Percentiles rank a stretch among this genome's conserved stretches.
Conservation (phyloP, 163 green algal species). For the Scenedesmus sp. region DNA sequence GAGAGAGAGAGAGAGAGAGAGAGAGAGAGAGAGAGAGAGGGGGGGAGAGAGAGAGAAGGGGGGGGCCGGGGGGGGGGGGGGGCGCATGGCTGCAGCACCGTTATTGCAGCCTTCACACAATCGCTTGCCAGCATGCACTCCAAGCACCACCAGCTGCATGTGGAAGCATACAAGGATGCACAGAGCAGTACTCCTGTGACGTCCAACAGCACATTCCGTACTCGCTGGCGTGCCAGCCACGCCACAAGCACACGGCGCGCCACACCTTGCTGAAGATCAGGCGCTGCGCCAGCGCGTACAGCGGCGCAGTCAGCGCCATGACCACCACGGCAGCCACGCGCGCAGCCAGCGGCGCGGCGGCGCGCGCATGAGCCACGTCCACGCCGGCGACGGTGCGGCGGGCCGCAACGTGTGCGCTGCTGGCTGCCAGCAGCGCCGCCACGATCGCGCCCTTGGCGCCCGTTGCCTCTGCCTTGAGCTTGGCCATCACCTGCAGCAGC, state of each 20-base stretch:
- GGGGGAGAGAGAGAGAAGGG: no score
- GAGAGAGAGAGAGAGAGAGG: no score
- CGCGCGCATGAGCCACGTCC: slow-evolving; percentile 70
- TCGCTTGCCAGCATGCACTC: no score
- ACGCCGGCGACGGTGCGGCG: slow-evolving; percentile 59
- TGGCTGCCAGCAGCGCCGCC: slow-evolving; percentile 75
- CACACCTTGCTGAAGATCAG: slow-evolving; percentile 80
- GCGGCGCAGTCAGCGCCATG: slow-evolving; percentile 67
- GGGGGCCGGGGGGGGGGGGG: no score
- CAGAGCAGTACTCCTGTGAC: no score
- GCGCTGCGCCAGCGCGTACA: slow-evolving; percentile 74
- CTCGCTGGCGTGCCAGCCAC: no score
- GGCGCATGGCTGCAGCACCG: no score
- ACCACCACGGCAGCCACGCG: slow-evolving; percentile 14
- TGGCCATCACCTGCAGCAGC: slow-evolving; percentile 73
- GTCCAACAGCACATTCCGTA: no score
- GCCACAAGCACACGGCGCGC: not conserved
- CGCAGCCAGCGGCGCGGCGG: slow-evolving; percentile 36
- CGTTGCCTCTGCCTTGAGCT: slow-evolving; percentile 69
- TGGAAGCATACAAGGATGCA: no score
- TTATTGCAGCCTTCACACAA: no score
- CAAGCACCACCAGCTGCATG: no score
- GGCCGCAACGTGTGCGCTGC: slow-evolving; percentile 59
- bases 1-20: no score
- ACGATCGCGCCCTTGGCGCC: slow-evolving; percentile 72